These are phyloP conservation scores for Volvox africanus DNA, from an alignment of 139 green algal species.

Conservation along the genomic window DNA sequence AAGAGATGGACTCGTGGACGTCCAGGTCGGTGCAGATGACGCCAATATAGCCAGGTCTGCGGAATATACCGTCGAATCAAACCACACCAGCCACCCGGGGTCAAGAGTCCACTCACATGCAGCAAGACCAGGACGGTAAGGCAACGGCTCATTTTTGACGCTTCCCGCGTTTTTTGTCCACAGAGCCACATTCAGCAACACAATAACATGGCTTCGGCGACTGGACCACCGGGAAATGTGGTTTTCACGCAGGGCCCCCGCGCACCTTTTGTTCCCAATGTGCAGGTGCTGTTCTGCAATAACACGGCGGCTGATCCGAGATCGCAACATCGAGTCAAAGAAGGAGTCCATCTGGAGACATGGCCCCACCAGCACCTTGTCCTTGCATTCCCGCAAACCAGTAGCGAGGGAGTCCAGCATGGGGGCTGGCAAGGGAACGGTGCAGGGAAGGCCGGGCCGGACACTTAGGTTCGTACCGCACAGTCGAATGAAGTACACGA, in stretches of 20 bases:
- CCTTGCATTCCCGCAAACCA: slow-evolving; percentile 84
- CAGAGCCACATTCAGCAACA: too few relatives aligned
- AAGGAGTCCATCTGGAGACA: slow-evolving; percentile 87
- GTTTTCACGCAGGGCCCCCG: not conserved
- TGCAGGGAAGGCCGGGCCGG: too few relatives aligned
- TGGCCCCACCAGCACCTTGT: slow-evolving; percentile 77
- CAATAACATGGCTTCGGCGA: too few relatives aligned
- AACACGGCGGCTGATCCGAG: slow-evolving; percentile 84
- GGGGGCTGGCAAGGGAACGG: slow-evolving; percentile 61
- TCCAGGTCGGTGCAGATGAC: slow-evolving; percentile 81
- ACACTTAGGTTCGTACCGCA: too few relatives aligned
- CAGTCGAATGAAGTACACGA: too few relatives aligned
- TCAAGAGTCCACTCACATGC: too few relatives aligned
- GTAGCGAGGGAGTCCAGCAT: slow-evolving; percentile 88
- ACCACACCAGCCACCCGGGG: too few relatives aligned
- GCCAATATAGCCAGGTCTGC: slow-evolving; percentile 76
- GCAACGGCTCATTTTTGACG: too few relatives aligned
- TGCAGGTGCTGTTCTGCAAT: slow-evolving; percentile 95
- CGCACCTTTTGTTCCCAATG: slow-evolving; percentile 63
- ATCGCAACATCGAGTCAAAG: slow-evolving; percentile 81
- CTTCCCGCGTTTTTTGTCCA: too few relatives aligned
- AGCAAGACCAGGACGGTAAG: too few relatives aligned
- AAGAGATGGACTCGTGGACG: slow-evolving; percentile 77
- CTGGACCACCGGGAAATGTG: not conserved
- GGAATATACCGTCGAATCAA: too few relatives aligned